Percentiles rank a stretch among this genome's conserved stretches.
Conservation (phyloP, 148 eudicot species). For the Tetragonia tetragonoides region DNA sequence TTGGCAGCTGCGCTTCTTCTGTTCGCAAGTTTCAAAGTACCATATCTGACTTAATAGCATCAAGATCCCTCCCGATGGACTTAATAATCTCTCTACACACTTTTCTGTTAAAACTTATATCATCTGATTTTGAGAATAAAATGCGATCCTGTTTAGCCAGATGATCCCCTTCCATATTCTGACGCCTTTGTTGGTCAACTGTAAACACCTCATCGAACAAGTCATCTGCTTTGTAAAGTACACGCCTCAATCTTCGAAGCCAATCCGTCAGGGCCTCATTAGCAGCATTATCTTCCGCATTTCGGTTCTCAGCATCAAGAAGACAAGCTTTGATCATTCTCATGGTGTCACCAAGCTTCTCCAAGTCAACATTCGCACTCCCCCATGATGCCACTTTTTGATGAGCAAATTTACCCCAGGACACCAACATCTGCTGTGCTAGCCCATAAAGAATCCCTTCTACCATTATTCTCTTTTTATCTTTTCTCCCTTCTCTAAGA, state of each 20-base stretch:
- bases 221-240: constrained; percentile 15
- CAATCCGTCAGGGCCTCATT: constrained; percentile 1
- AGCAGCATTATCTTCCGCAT: neutral
- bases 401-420: neutral
- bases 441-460: neutral
- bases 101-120: neutral
- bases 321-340: constrained; percentile 6
- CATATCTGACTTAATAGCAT: constrained; percentile 16
- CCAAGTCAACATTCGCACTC: constrained; percentile 10
- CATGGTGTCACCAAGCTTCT: constrained; percentile 5
- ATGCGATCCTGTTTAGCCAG: neutral
- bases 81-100: constrained; percentile 10
- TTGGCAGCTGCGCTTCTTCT: neutral
- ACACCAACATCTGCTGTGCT: neutral
- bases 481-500: neutral
- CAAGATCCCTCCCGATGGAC: constrained; percentile 10
- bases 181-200: neutral
- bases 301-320: constrained; percentile 8
- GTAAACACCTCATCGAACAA: constrained; percentile 8
- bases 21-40: neutral
- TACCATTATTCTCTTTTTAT: neutral
- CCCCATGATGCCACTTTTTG: constrained; percentile 6
- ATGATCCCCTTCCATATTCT: neutral
- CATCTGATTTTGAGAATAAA: neutral
- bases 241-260: constrained; percentile 10